These are phyloP conservation scores for Cercophora scortea DNA, from an alignment of 495 filamentous ascomycete species.

Conservation along the genomic window DNA sequence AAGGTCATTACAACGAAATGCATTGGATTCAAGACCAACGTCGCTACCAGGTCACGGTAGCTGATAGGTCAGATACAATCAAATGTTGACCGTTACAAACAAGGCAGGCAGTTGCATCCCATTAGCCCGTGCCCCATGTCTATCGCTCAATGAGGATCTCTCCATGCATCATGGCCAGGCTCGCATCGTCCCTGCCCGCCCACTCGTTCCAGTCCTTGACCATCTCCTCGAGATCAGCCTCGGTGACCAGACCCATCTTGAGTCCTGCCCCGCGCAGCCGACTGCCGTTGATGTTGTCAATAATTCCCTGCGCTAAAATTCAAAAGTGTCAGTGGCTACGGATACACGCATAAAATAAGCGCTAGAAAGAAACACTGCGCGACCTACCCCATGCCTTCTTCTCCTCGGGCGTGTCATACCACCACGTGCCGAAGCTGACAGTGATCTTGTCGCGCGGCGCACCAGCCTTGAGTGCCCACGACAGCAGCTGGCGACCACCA, in stretches of 20 bases:
- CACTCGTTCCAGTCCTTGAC: conserved; percentile 34
- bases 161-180: conserved; percentile 30
- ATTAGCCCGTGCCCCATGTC: too few relatives aligned
- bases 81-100: too few relatives aligned
- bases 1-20: too few relatives aligned
- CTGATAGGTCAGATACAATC: too few relatives aligned
- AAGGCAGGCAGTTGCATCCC: too few relatives aligned
- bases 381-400: conserved; percentile 33
- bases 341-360: too few relatives aligned
- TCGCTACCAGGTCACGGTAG: too few relatives aligned
- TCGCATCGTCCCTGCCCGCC: conserved; percentile 26
- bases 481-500: conserved; percentile 31
- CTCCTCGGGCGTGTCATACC: conserved; percentile 26
- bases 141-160: conserved; percentile 12
- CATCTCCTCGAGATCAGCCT: conserved; percentile 34
- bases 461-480: conserved; percentile 35
- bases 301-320: conserved; percentile 24
- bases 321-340: conserved; percentile 3
- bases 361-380: conserved; percentile 1
- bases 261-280: conserved; percentile 22
- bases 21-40: too few relatives aligned
- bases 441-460: conserved; percentile 26
- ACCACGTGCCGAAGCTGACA: conserved; percentile 28
- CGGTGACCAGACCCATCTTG: conserved; percentile 20
- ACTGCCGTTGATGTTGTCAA: conserved; percentile 19